Evolutionary conservation across 1,284 basidiomycete genomes (phyloP), one percentile per base, ranked within the genome.

Genomic region (Ustilago xerochloae): DNA sequence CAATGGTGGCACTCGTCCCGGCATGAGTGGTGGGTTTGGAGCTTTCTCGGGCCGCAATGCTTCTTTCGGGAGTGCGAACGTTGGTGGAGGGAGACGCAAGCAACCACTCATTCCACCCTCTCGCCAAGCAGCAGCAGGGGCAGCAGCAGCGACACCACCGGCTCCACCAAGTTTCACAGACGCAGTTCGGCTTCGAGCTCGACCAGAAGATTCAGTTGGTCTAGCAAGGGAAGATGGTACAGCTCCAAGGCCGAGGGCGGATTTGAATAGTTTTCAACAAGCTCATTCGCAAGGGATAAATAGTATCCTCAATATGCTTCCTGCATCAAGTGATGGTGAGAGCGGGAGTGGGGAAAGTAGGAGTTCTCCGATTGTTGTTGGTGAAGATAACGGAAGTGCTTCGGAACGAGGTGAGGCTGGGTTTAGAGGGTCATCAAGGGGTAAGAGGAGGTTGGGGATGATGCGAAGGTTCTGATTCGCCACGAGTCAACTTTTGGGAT

Each of bases 201-300:
- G 66, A 26, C 63, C 61, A 5, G 63, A 67, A 56, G 75, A 66
- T 39, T 67, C 69, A 29, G 74, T 56, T 3, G 59, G 46, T 6
- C 18, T 66, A 18, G 66, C 57, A 13, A 22, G 63, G 2, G 47
- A 16, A 9, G 66, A 74, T 8, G 64, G 63, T 6, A 65, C 65
- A 4, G 70, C 61, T 10, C 67, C 66, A 0, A 41, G 71, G 12
- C 71, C 64, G 1, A 46, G 63, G 16, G 76, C 76, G 1, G 73
- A 72, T 28, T 57, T 78, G 29, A 68, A 52, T 43, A 75, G 72
- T 43, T 78, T 78, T 32, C 72, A 75, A 24, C 63, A 75, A 45
- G 67, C 63, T 30, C 66, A 75, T 47, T 55, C 59, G 8, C 39
- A 57, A 6, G 49, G 63, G 8, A 57, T 75, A 16, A 63, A 30